Conservation (phyloP, 2,329 filamentous ascomycete genomes). For the Xylariomycetidae sp. region DNA sequence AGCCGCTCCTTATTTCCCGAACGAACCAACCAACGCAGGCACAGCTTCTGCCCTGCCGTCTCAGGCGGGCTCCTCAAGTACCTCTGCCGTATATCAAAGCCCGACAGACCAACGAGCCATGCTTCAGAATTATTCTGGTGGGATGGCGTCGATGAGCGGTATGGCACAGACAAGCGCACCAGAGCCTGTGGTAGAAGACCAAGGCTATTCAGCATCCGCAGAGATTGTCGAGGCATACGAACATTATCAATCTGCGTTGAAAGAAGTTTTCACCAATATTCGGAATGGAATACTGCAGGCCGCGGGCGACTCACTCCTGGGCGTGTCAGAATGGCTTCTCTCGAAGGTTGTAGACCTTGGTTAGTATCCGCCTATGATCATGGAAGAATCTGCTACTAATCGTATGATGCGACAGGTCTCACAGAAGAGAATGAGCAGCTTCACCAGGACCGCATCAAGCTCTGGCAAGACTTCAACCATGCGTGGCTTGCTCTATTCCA, state of each 20-base stretch:
- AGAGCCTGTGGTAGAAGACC: conserved; percentile 51
- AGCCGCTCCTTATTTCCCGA: conserved; percentile 70
- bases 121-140: conserved; percentile 47
- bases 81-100: conserved; percentile 61
- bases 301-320: conserved; percentile 48
- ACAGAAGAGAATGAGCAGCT: conserved; percentile 75
- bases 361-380: conserved; percentile 36
- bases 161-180: conserved; percentile 40
- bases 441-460: conserved; percentile 69
- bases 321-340: conserved; percentile 52
- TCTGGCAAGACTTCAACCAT: conserved; percentile 94
- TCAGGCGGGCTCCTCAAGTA: conserved; percentile 41
- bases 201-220: conserved; percentile 51
- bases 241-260: conserved; percentile 57
- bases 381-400: too few relatives aligned
- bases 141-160: conserved; percentile 41
- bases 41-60: conserved; percentile 50
- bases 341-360: conserved; percentile 51
- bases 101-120: conserved; percentile 50
- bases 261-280: conserved; percentile 67
- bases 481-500: conserved; percentile 84
- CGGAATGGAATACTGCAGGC: conserved; percentile 45
- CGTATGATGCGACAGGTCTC: conserved; percentile 75
- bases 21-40: conserved; percentile 59
- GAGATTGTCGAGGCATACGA: conserved; percentile 66